Percentiles rank a stretch among this genome's conserved stretches.
Conservation (phyloP, 1,139 yeast genomes). For the Saccharomycopsis crataegensis region DNA sequence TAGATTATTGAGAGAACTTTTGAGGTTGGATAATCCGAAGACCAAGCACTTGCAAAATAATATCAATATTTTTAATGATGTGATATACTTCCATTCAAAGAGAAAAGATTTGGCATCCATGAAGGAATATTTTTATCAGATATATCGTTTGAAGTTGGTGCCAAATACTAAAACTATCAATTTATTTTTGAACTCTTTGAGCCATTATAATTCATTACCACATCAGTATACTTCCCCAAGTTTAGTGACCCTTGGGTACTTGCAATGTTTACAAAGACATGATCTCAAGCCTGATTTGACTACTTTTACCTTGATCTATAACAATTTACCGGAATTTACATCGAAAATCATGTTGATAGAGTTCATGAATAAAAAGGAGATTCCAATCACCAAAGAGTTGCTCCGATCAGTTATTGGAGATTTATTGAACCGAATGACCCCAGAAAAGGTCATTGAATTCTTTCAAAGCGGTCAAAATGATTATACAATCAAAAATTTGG, state of each 20-base stretch:
- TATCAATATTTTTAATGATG: conserved; percentile 35
- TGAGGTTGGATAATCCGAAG: conserved; percentile 33
- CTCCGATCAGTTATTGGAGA: conserved; percentile 6
- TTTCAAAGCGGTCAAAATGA: conserved; percentile 2
- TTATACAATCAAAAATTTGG: conserved; percentile 6
- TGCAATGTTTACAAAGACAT: conserved; percentile 1
- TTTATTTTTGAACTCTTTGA: conserved; percentile 23
- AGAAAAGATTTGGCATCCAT: conserved; percentile 36
- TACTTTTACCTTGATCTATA: conserved; percentile 13
- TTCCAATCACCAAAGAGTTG: conserved; percentile 10
- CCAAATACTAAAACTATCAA: conserved; percentile 40
- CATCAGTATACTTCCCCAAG: conserved; percentile 4
- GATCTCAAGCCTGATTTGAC: conserved; percentile 9
- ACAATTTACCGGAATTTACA: conserved; percentile 14
- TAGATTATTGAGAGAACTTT: conserved; percentile 31
- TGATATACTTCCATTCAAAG: conserved; percentile 34
- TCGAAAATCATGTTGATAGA: conserved; percentile 16
- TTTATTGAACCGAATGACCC: conserved; percentile 1
- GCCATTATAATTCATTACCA: neutral
- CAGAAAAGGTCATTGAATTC: conserved; percentile 7
- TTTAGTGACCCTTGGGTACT: neutral
- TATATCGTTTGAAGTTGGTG: conserved; percentile 29
- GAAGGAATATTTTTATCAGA: conserved; percentile 34
- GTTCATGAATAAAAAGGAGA: conserved; percentile 8
- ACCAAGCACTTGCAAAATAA: conserved; percentile 30